Conservation (phyloP, 306 rosid species). For the Dryas octopetala region DNA sequence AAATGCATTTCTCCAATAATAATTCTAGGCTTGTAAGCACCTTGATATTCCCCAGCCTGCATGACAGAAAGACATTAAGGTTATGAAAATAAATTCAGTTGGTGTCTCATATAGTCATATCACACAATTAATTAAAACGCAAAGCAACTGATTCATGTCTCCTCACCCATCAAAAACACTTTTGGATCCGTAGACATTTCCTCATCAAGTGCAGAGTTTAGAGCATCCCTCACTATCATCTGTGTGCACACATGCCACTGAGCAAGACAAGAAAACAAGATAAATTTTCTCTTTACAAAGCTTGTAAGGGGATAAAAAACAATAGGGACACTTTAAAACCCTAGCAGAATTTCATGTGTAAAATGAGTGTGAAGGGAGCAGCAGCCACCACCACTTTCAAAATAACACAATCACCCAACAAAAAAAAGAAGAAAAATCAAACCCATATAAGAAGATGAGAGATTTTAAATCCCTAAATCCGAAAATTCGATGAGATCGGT, state of each 20-base stretch:
- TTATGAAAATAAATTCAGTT: not conserved
- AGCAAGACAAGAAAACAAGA: not conserved
- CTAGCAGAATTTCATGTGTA: not conserved
- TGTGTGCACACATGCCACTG: slow-evolving; percentile 32
- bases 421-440: too few relatives aligned
- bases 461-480: too few relatives aligned
- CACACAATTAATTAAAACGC: not conserved
- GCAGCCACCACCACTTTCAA: slow-evolving; percentile 12
- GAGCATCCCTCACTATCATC: slow-evolving; percentile 87
- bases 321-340: too few relatives aligned
- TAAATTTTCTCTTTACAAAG: not conserved
- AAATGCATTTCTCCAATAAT: slow-evolving; percentile 2
- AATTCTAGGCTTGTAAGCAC: slow-evolving; percentile 88
- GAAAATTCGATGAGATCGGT: too few relatives aligned
- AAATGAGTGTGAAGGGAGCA: not conserved
- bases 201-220: slow-evolving; percentile 93
- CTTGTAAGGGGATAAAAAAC: too few relatives aligned
- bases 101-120: not conserved
- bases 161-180: slow-evolving; percentile 99
- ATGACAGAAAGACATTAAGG: not conserved
- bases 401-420: too few relatives aligned
- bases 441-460: too few relatives aligned
- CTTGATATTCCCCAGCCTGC: slow-evolving; percentile 99
- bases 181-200: slow-evolving; percentile 98
- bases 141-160: slow-evolving; percentile 31